Conservation (phyloP, 441 rosid species). For the Breynia disticha region DNA sequence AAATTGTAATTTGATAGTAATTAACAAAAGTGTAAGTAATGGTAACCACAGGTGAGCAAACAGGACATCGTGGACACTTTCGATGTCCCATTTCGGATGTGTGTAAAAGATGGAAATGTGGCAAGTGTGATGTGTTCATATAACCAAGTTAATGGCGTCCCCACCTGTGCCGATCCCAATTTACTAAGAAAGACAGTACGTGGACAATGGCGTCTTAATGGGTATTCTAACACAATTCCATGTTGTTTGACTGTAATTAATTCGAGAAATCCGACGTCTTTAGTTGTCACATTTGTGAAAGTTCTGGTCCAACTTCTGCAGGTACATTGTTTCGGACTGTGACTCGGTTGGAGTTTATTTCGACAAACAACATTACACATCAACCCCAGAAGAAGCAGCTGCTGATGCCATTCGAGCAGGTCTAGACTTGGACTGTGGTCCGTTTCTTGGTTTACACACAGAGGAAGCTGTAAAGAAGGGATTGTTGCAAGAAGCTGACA, state of each 20-base stretch:
- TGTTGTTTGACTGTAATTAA: not conserved
- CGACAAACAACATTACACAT: slow-evolving; percentile 57
- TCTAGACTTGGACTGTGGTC: slow-evolving; percentile 82
- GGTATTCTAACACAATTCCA: slow-evolving; percentile 28
- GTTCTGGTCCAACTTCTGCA: slow-evolving; percentile 13
- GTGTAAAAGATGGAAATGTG: slow-evolving; percentile 73
- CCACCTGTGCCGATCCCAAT: slow-evolving; percentile 87
- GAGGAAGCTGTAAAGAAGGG: slow-evolving; percentile 56
- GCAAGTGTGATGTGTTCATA: slow-evolving; percentile 98
- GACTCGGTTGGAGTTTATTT: slow-evolving; percentile 80
- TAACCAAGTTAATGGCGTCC: slow-evolving; percentile 87
- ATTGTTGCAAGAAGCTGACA: slow-evolving; percentile 40
- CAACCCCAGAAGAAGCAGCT: slow-evolving; percentile 81
- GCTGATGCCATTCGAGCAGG: slow-evolving; percentile 87
- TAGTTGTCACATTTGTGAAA: too few species aligned
- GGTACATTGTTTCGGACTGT: slow-evolving; percentile 86
- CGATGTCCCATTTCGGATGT: slow-evolving; percentile 71
- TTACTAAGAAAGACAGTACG: slow-evolving; percentile 59
- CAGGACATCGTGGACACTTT: slow-evolving; percentile 84
- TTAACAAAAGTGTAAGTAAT: too few species aligned
- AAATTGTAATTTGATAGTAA: too few species aligned
- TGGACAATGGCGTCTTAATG: slow-evolving; percentile 66
- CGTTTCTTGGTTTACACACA: slow-evolving; percentile 55
- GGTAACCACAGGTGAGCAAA: slow-evolving; percentile 69
- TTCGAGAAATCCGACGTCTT: not conserved